Evolutionary conservation across 2,329 filamentous ascomycete genomes (phyloP).

Genomic region (Botrytis deweyae): DNA sequence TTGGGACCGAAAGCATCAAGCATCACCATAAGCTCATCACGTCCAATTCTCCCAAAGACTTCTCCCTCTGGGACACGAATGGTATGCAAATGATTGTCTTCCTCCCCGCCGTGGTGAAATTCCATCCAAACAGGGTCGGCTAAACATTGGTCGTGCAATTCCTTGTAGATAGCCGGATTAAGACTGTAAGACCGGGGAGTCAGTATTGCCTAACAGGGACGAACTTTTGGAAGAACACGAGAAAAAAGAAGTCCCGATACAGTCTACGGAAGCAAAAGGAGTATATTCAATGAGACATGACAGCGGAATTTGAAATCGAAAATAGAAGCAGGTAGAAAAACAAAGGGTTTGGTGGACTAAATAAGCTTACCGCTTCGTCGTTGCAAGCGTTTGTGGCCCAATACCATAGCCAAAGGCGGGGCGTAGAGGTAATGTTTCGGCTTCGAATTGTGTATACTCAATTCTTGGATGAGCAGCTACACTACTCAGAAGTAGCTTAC

Average conservation of each 20-base stretch:
- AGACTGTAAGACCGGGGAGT: constrained; percentile 7
- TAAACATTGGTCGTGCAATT: background rate
- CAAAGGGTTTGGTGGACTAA: background rate
- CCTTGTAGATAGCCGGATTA: constrained; percentile 11
- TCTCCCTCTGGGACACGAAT: constrained; percentile 8
- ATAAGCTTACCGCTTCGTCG: background rate
- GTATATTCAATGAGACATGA: background rate
- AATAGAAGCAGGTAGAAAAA: background rate
- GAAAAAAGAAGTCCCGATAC: background rate
- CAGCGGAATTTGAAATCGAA: background rate
- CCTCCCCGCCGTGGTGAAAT: background rate
- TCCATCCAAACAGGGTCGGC: constrained; percentile 22
- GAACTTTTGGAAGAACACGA: background rate
- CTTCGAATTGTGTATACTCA: constrained; percentile 19
- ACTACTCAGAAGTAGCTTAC: constrained; percentile 22
- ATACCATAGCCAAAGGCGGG: constrained; percentile 24
- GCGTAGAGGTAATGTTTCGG: constrained; percentile 22
- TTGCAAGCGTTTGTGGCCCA: constrained; percentile 18
- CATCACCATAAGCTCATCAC: constrained; percentile 21
- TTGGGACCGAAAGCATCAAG: constrained; percentile 19
- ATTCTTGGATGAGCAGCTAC: constrained; percentile 22
- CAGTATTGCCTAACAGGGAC: background rate
- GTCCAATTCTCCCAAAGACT: constrained; percentile 21
- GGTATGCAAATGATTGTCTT: constrained; percentile 11
- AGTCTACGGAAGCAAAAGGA: background rate